phyloP scores from a whole-genome alignment of 225 moss, liverwort and hornwort genomes.

The Polytrichum commune region DNA sequence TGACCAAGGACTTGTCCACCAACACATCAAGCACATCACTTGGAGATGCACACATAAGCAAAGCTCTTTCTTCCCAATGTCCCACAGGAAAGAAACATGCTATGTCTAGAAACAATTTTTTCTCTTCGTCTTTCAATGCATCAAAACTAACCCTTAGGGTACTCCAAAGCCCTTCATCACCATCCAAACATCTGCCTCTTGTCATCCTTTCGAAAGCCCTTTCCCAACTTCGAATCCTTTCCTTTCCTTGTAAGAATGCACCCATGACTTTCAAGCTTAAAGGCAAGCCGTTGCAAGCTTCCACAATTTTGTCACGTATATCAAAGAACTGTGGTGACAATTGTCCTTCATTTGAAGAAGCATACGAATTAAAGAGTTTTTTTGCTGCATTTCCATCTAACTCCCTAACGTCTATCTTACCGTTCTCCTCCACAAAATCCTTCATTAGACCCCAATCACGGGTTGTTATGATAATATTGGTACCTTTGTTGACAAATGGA shows the following conservation, averaged over 20 bases:
- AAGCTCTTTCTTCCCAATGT: not conserved
- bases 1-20: not conserved
- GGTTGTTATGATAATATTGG: not conserved
- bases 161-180: not conserved
- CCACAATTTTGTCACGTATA: not conserved
- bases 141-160: not conserved
- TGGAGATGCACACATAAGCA: not conserved
- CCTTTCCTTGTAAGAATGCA: not conserved
- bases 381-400: not conserved
- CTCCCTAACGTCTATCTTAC: not conserved
- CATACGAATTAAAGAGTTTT: not conserved
- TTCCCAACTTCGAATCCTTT: not conserved
- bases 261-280: constrained; percentile 7
- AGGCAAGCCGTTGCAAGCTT: not conserved
- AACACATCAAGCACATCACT: not conserved
- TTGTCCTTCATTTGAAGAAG: not conserved
- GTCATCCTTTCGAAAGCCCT: not conserved
- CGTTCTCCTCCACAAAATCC: not conserved
- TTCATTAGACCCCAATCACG: not conserved
- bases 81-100: not conserved
- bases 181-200: not conserved
- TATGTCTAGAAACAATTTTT: not conserved
- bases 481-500: not conserved
- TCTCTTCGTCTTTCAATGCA: not conserved
- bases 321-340: not conserved